Evolutionary conservation across 768 basidiomycete species (phyloP).

Genomic region (Neoboletus magnificus): DNA sequence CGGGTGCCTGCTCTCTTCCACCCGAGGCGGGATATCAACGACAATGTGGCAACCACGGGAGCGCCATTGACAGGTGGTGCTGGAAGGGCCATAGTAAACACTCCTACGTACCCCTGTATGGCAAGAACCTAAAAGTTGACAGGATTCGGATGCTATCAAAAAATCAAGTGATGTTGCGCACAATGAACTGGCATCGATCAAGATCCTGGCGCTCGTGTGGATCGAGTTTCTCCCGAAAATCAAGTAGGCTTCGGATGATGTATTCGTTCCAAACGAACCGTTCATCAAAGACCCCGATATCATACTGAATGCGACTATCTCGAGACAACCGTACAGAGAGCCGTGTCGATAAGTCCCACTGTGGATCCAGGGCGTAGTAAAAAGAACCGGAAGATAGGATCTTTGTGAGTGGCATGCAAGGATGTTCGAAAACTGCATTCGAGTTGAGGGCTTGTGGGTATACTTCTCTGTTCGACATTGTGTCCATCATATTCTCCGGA

Average conservation of each 20-base stretch:
- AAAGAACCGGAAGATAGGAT: constrained; percentile 90
- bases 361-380: constrained; percentile 80
- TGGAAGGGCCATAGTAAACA: constrained; percentile 74
- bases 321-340: constrained; percentile 65
- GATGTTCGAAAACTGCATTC: constrained; percentile 76
- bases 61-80: constrained; percentile 72
- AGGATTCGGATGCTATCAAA: constrained; percentile 4
- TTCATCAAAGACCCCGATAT: constrained; percentile 67
- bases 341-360: constrained; percentile 89
- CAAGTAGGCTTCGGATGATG: constrained; percentile 80
- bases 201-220: constrained; percentile 65
- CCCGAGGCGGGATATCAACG: constrained; percentile 82
- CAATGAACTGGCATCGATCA: constrained; percentile 82
- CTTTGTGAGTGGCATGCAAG: constrained; percentile 85
- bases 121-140: constrained; percentile 60
- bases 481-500: constrained; percentile 52
- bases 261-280: constrained; percentile 96
- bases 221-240: constrained; percentile 81
- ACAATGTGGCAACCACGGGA: constrained; percentile 69
- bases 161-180: constrained; percentile 38
- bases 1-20: constrained; percentile 97
- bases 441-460: constrained; percentile 37
- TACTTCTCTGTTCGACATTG: constrained; percentile 42
- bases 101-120: constrained; percentile 91
- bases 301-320: constrained; percentile 41